Evolutionary conservation across 805 yeast genomes (phyloP).

Genomic region (Candida ovalis): DNA sequence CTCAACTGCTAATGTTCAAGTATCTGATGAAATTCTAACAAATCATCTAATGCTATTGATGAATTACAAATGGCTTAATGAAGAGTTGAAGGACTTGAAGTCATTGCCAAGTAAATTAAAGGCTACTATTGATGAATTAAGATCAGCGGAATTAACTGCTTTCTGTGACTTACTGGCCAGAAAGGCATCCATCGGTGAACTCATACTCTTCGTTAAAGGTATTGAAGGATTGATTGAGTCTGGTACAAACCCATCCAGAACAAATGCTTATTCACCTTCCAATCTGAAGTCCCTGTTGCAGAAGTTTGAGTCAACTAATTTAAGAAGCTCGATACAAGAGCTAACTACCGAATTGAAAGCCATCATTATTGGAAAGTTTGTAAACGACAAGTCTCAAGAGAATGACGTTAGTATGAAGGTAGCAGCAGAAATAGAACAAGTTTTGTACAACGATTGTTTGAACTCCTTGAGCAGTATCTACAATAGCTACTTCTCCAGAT

Average conservation of each 20-base stretch:
- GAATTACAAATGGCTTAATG: conserved; percentile 51
- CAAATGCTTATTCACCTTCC: conserved; percentile 61
- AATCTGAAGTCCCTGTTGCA: conserved; percentile 54
- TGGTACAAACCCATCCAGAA: conserved; percentile 46
- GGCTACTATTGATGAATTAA: conserved; percentile 28
- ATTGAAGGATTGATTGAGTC: conserved; percentile 48
- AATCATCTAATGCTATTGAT: conserved; percentile 42
- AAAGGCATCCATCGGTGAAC: conserved; percentile 58
- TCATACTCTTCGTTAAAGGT: conserved; percentile 61
- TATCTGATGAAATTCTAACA: conserved; percentile 6
- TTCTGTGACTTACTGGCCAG: conserved; percentile 45
- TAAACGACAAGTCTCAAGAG: conserved; percentile 17
- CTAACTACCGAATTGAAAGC: conserved; percentile 53
- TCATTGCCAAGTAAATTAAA: conserved; percentile 20
- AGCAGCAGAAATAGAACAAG: conserved; percentile 43
- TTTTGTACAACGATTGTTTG: conserved; percentile 64
- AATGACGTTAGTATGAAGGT: conserved; percentile 25
- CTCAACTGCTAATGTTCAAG: background rate
- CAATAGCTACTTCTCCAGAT: conserved; percentile 45
- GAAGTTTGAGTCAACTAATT: conserved; percentile 55
- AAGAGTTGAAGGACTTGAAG: conserved; percentile 31
- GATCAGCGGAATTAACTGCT: conserved; percentile 31
- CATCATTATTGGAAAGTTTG: conserved; percentile 38
- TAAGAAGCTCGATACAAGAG: conserved; percentile 50
- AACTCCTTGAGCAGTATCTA: conserved; percentile 62